Base-by-base conservation (phyloP, 140 eudicot genomes). In the Stevia rebaudiana region DNA sequence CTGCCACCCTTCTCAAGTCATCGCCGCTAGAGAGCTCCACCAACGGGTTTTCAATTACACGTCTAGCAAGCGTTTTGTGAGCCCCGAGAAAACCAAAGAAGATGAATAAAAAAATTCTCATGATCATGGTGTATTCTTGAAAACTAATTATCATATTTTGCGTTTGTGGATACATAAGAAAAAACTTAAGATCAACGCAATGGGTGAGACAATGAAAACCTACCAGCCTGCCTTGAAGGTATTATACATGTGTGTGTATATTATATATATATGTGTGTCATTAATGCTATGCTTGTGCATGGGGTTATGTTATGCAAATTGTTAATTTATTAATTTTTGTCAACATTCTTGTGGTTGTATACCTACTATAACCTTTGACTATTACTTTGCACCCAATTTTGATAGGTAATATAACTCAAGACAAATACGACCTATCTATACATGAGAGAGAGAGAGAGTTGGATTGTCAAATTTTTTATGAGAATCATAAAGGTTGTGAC, bases 141-240 rank as follows among this genome's bases (percentile, higher is more conserved):
- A 73, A 73, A 50, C 39, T 64, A 74, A 42, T 80, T 76, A 67
- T 70, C 70, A 61, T 76, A 64, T 65, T 68, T 28, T 70, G 63
- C 22, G 67, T 63, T 62, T 40, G 55, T 65, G 50, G 22, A 25
- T 51, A 50, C 30, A 37, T 46, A 67, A 41, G 31, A 12, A 31
- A 44, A 51, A 60, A 72, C 84, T 76, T 81, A 24, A 82, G 57
- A 49, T 24, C 56, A 72, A 78, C 41, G 81, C 78, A 73, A 79
- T 59, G 55, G 69, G 73, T 44, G 15, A 68, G 88, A 87, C 55
- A 86, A 74, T 75, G 89, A 81, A 74, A 76, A 78, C 78, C 85
- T 51, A 86, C 81, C 88, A 54, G 67, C 75, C 76, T 64, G 59
- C 31, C 69, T 59, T 67, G 47, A 21, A 57, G 63, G 72, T 12